These are phyloP conservation scores for Lachnellula cervina DNA, from an alignment of 2,329 filamentous ascomycete genomes.

Conservation along the genomic window DNA sequence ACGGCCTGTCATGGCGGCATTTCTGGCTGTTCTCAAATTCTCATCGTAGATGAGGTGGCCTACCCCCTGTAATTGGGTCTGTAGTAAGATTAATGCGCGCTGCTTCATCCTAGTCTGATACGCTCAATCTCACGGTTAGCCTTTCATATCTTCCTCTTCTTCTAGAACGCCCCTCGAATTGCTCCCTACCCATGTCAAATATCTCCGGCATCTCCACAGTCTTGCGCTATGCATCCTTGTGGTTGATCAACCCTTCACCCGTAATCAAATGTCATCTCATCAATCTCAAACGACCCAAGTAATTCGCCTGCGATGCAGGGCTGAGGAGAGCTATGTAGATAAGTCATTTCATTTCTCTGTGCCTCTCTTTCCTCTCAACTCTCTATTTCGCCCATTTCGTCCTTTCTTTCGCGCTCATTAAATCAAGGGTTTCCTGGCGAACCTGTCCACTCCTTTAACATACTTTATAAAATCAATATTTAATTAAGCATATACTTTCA, in stretches of 20 bases:
- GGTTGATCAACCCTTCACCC: constrained; percentile 39
- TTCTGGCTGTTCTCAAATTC: constrained; percentile 15
- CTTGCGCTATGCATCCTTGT: constrained; percentile 31
- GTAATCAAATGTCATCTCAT: constrained; percentile 39
- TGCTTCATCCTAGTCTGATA: constrained; percentile 13
- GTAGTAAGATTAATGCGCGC: constrained; percentile 23
- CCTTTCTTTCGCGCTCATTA: constrained; percentile 4
- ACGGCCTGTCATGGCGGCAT: constrained; percentile 1
- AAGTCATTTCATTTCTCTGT: constrained; percentile 3
- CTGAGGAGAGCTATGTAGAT: constrained; percentile 1
- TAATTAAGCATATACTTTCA: constrained; percentile 18
- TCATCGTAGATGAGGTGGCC: constrained; percentile 10
- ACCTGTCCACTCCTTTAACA: constrained; percentile 29
- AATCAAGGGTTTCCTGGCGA: constrained; percentile 29
- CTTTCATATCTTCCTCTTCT: constrained; percentile 9
- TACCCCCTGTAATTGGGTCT: constrained; percentile 16
- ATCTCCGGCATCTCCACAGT: constrained; percentile 18
- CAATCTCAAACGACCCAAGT: constrained; percentile 46
- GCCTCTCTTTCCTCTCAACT: constrained; percentile 18
- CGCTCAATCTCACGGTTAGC: constrained; percentile 4
- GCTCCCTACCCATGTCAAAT: constrained; percentile 4
- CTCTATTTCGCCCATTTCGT: constrained; percentile 3
- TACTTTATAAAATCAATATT: constrained; percentile 5
- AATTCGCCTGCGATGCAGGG: background rate
- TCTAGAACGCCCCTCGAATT: constrained; percentile 14